Base-by-base conservation (phyloP, 1,284 basidiomycete genomes). In the Coriolopsis trogii region DNA sequence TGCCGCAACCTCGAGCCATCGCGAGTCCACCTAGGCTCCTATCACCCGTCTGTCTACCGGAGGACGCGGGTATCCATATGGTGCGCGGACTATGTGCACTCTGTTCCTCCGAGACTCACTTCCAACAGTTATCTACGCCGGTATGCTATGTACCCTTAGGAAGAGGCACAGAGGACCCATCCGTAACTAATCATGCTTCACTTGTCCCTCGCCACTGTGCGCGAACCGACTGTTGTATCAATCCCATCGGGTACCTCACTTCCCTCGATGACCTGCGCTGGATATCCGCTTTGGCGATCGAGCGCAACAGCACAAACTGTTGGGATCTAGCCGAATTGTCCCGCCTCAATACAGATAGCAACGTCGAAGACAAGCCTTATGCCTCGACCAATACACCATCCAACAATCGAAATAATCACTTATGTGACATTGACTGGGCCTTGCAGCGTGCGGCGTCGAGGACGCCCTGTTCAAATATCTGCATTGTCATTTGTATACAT, bases 301-400 rank as follows among this genome's bases (percentile, higher is more conserved):
- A 58, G 57, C 46, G 63, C 53, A 39, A 59, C 55, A 18, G 39
- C 30, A 39, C 58, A 33, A 61, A 66, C 46, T 53, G 61, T 15
- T 66, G 63, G 63, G 65, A 67, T 48, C 61, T 66, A 37, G 66
- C 66, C 25, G 68, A 70, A 39, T 59, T 70, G 9, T 68, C 68
- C n/a, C 53, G 64, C 12, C 59, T 67, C 26, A 53, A 60, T 23
- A 53, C 60, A n/a, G n/a, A n/a, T n/a, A n/a, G n/a, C 45, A 45
- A 56, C n/a, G 42, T 55, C 23, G 40, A 34, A 38, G 40, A 50
- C 16, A 29, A 49, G 41, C 20, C 29, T 34, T n/a, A n/a, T n/a
- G n/a, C n/a, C n/a, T n/a, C n/a, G n/a, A n/a, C n/a, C n/a, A n/a
- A n/a, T n/a, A n/a, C n/a, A n/a, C n/a, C n/a, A n/a, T n/a, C n/a